Percentiles rank a stretch among this genome's conserved stretches.
Evolutionary conservation across 139 green algal species (phyloP).

Genomic region (Dunaliella primolecta): DNA sequence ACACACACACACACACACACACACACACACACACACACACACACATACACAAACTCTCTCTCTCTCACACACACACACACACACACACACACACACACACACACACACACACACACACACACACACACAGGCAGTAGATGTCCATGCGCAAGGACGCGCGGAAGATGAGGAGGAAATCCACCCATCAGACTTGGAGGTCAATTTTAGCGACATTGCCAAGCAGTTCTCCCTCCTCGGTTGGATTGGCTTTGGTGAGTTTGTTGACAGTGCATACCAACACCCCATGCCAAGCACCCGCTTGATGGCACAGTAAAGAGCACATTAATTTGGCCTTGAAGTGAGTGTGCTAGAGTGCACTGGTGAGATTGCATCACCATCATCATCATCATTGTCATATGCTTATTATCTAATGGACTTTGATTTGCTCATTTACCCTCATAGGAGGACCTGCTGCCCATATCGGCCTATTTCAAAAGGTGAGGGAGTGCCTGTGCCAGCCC

Average conservation of each 20-base stretch:
- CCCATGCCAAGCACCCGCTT: no score
- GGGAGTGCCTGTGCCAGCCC: not conserved
- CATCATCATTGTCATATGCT: no score
- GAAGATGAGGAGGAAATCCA: not conserved
- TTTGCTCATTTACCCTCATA: no score
- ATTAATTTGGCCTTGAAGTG: no score
- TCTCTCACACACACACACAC: not conserved
- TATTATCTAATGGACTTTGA: no score
- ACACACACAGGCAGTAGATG: not conserved
- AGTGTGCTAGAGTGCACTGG: no score
- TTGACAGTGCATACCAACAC: not conserved
- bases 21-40: not conserved
- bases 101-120: not conserved
- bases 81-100: not conserved
- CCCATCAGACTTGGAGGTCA: conserved; percentile 14
- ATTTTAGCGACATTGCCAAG: conserved; percentile 61
- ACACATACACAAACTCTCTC: not conserved
- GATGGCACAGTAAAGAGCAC: no score
- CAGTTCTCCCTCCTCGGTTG: conserved; percentile 75
- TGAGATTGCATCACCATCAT: no score
- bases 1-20: not conserved
- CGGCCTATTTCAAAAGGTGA: conserved; percentile 73
- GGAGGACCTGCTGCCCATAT: conserved; percentile 78
- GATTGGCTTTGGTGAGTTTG: conserved; percentile 57
- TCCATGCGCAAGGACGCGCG: not conserved